These are phyloP conservation scores for Neurospora sp. DNA, from an alignment of 495 filamentous ascomycete species.

Conservation along the genomic window DNA sequence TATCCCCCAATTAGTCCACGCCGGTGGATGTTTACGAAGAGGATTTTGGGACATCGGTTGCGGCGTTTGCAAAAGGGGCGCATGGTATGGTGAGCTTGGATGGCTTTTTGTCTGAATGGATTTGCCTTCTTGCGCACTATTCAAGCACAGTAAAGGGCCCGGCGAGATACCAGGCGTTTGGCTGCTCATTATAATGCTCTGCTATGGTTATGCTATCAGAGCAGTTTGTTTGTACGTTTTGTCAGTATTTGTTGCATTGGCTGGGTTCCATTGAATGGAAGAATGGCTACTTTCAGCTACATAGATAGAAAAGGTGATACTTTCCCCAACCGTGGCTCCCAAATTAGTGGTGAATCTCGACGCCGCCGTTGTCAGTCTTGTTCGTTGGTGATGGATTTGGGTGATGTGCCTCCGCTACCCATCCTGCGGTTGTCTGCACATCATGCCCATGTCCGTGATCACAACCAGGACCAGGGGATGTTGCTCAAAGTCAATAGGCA, in stretches of 20 bases:
- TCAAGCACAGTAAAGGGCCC: not conserved
- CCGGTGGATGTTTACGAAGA: not conserved
- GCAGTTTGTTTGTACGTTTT: not conserved
- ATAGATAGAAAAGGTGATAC: not conserved
- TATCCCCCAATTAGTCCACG: not conserved
- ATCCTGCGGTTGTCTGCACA: not conserved
- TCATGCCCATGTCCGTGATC: not conserved
- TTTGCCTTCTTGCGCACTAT: not conserved
- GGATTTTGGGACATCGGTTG: not conserved
- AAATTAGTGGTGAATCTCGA: not conserved
- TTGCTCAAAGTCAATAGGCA: not conserved
- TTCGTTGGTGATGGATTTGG: not conserved
- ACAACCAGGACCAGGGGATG: not conserved
- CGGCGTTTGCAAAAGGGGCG: not conserved
- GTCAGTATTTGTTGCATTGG: not conserved
- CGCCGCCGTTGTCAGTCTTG: not conserved
- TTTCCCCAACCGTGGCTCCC: not conserved
- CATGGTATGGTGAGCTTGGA: not conserved
- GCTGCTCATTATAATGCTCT: not conserved
- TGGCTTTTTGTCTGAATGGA: not conserved
- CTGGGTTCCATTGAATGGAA: not conserved
- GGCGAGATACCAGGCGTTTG: not conserved
- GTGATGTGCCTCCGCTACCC: not conserved
- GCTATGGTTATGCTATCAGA: not conserved
- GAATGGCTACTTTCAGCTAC: not conserved